These are phyloP conservation scores for Dipteronia dyeriana DNA, from an alignment of 345 rosid genomes.

Conservation along the genomic window DNA sequence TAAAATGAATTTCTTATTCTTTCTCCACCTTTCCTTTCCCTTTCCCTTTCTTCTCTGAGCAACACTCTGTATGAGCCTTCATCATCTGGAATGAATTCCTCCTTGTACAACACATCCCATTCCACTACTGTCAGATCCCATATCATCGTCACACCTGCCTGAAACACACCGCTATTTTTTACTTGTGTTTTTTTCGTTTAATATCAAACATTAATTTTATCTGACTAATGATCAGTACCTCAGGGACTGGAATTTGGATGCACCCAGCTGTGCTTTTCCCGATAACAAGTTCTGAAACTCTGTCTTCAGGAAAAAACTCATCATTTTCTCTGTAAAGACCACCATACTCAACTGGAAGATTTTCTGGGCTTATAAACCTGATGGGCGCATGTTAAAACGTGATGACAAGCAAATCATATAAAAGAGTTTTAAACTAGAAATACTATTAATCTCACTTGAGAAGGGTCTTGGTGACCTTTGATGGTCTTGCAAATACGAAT, in stretches of 20 bases:
- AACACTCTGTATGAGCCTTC: conserved; percentile 59
- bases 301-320: conserved; percentile 44
- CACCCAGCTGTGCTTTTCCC: conserved; percentile 25
- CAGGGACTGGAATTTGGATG: conserved; percentile 43
- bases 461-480: conserved; percentile 50
- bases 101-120: conserved; percentile 53
- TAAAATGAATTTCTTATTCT: conserved; percentile 52
- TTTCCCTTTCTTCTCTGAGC: conserved; percentile 36
- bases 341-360: conserved; percentile 57
- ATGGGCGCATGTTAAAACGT: not conserved
- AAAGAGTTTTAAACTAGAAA: not conserved
- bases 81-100: conserved; percentile 62
- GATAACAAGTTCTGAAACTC: conserved; percentile 34
- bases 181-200: too few species aligned
- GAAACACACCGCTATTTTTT: not conserved
- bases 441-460: conserved; percentile 46
- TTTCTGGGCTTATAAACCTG: conserved; percentile 52
- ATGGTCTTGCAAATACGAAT: conserved; percentile 48
- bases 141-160: conserved; percentile 48
- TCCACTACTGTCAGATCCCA: conserved; percentile 62
- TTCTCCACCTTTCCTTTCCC: conserved; percentile 35
- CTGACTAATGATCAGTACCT: conserved; percentile 33
- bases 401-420: not conserved
- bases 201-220: too few species aligned
- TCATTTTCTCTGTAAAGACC: conserved; percentile 55